Base-by-base conservation (phyloP, 1,284 basidiomycete species). In the Trichosporon faecale region DNA sequence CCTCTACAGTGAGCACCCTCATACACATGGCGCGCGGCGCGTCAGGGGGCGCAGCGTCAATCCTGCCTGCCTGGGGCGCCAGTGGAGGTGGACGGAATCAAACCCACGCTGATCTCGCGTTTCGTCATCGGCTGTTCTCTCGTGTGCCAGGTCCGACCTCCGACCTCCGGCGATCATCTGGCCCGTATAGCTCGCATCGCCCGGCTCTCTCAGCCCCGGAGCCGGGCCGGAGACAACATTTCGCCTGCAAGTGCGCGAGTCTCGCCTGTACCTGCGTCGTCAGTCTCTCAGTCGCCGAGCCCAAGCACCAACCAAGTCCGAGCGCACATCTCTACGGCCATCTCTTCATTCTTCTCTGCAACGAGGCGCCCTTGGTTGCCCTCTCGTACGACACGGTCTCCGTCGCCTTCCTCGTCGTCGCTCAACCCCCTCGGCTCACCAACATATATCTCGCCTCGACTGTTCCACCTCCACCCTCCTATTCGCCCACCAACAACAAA, bases 81-180 rank as follows among this genome's bases (percentile, higher is more conserved):
- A n/a, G 40, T n/a, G 16, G 40, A 18, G 40, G 16, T 25, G 21
- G 49, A 27, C 52, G 52, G 52, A 29, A 9, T 9, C 52, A 57
- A 14, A 27, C 52, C 23, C 49, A 25, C 52, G 52, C 27, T 12
- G 25, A 21, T 29, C 46, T 18, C 18, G n/a, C n/a, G n/a, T n/a
- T n/a, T n/a, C n/a, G n/a, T n/a, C n/a, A 25, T 57, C 52, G 52
- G 52, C 52, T 57, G 52, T 57, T 57, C 52, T 57, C 52, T 57
- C 52, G 52, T 27, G 23, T 14, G 25, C 23, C 25, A 44, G 40
- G 40, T 44, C 40, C 40, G 40, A 44, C 11, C 18, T 61, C 57
- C 57, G 57, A 61, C 29, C 29, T 12, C 57, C 57, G 57, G 57
- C 57, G 57, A 61, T 61, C 57, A 61, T 21, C 29, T 18, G 57